Evolutionary conservation across 345 rosid genomes (phyloP).

Genomic region (Anastatica hierochuntica): DNA sequence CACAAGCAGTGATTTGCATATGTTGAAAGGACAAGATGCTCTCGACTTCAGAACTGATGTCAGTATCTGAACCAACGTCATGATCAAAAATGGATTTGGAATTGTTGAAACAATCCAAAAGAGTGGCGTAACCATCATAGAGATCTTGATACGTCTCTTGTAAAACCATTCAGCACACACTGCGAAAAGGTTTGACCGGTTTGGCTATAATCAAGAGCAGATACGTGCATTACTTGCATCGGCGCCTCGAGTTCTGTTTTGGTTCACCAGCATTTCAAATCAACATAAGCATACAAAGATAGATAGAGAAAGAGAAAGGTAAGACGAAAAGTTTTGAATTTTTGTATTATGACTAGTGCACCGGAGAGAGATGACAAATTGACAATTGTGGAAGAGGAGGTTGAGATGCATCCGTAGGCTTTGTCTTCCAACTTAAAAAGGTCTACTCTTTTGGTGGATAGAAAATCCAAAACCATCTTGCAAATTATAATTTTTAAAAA

Average conservation of each 20-base stretch:
- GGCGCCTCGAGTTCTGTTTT: constrained; percentile 20
- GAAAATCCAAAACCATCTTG: background rate
- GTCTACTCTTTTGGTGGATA: no score
- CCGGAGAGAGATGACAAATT: constrained; percentile 13
- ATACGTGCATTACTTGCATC: constrained; percentile 14
- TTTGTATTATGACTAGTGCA: background rate
- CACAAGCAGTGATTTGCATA: background rate
- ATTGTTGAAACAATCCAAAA: constrained; percentile 24
- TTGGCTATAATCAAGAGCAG: constrained; percentile 10
- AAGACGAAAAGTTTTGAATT: no score
- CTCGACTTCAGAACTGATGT: constrained; percentile 2
- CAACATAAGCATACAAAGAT: background rate
- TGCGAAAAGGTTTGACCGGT: constrained; percentile 40
- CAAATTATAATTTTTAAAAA: background rate
- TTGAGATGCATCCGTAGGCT: constrained; percentile 19
- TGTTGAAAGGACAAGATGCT: constrained; percentile 14
- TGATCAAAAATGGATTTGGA: background rate
- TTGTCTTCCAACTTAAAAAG: no score
- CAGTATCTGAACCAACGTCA: background rate
- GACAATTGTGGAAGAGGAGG: constrained; percentile 4
- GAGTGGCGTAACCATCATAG: constrained; percentile 36
- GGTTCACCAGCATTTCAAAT: background rate
- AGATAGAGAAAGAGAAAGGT: background rate
- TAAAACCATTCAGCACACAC: constrained; percentile 49
- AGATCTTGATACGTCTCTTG: constrained; percentile 47